phyloP scores from a whole-genome alignment of 2,329 filamentous ascomycete genomes.

The Moelleriella libera region DNA sequence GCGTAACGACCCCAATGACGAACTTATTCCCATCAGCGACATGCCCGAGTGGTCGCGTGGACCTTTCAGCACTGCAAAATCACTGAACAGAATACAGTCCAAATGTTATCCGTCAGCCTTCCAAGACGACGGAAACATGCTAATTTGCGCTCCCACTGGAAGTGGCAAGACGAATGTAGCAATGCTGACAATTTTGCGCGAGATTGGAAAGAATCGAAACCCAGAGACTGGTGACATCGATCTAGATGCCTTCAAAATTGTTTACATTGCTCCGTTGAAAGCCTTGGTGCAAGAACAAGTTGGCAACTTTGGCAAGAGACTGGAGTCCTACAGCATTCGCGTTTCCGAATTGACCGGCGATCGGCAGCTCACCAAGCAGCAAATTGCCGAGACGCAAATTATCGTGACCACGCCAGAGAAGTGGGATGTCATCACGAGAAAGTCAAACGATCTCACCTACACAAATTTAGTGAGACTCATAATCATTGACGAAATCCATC shows the following conservation, averaged over 20 bases:
- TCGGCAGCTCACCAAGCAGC: constrained; percentile 93
- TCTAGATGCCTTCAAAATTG: constrained; percentile 93
- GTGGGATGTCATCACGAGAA: constrained; percentile 97
- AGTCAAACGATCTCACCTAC: constrained; percentile 92
- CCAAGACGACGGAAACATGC: constrained; percentile 89
- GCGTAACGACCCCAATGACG: constrained; percentile 65
- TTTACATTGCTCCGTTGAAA: constrained; percentile 93
- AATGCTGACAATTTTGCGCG: constrained; percentile 90
- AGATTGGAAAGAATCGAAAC: constrained; percentile 91
- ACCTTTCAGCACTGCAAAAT: constrained; percentile 75
- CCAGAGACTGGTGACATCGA: constrained; percentile 85
- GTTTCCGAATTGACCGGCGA: constrained; percentile 96
- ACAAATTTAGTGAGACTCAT: constrained; percentile 93
- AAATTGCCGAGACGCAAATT: constrained; percentile 94
- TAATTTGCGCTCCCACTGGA: constrained; percentile 92
- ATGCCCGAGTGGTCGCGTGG: constrained; percentile 84
- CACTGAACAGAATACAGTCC: constrained; percentile 90
- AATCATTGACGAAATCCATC: constrained; percentile 95
- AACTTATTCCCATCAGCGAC: constrained; percentile 69
- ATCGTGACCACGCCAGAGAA: constrained; percentile 98
- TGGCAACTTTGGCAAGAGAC: constrained; percentile 84
- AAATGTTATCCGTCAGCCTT: constrained; percentile 88
- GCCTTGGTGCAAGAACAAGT: constrained; percentile 96
- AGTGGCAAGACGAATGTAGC: constrained; percentile 98
- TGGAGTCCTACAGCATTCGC: constrained; percentile 80